phyloP scores from a whole-genome alignment of 2,329 filamentous ascomycete genomes.

The Diaporthe capsici region DNA sequence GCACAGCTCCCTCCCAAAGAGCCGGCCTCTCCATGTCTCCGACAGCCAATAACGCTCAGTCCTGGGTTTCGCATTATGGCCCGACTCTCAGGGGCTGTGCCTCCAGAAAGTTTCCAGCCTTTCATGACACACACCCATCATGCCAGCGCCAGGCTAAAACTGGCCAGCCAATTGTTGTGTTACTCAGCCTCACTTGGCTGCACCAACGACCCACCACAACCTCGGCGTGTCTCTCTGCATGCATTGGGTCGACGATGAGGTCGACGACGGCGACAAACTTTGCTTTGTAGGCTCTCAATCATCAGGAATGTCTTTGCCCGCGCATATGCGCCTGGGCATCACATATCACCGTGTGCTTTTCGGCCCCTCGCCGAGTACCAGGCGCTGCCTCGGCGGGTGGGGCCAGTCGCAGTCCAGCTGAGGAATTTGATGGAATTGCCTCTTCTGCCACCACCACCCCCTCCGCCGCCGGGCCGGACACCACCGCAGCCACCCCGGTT shows the following conservation, averaged over 20 bases:
- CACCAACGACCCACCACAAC: constrained; percentile 12
- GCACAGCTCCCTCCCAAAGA: background rate
- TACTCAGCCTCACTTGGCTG: constrained; percentile 33
- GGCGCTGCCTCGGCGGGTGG: background rate
- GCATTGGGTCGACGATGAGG: background rate
- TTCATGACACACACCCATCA: constrained; percentile 27
- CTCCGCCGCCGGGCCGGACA: constrained; percentile 2
- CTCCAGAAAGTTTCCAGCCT: constrained; percentile 4
- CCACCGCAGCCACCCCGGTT: constrained; percentile 5
- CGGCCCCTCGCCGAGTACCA: constrained; percentile 1
- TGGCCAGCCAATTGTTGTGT: constrained; percentile 18
- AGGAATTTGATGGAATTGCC: constrained; percentile 2
- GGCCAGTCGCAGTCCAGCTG: background rate
- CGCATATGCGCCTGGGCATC: background rate
- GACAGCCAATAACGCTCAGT: background rate
- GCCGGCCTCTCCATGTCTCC: constrained; percentile 4
- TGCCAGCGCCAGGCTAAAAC: constrained; percentile 23
- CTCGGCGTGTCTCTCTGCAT: background rate
- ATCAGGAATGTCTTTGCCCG: background rate
- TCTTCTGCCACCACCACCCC: background rate
- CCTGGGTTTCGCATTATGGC: constrained; percentile 18
- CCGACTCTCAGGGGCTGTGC: constrained; percentile 27
- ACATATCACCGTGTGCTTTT: background rate
- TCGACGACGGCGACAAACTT: background rate
- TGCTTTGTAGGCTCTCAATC: background rate